These are phyloP conservation scores for Canavalia gladiata DNA, from an alignment of 306 rosid species.

Conservation along the genomic window DNA sequence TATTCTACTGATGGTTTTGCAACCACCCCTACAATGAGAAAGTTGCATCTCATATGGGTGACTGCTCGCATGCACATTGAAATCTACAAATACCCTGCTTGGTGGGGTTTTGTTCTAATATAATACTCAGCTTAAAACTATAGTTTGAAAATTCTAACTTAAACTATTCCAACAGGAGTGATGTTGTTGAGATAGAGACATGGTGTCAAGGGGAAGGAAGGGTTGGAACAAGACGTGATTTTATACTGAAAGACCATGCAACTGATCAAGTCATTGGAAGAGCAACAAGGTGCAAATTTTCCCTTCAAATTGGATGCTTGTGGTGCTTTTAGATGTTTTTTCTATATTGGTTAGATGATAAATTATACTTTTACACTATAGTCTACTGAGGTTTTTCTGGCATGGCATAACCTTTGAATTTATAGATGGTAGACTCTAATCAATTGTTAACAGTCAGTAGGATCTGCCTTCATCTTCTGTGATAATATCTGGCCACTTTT, in stretches of 20 bases:
- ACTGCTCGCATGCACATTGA: conserved; percentile 99
- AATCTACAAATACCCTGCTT: conserved; percentile 95
- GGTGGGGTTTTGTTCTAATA: conserved; percentile 61
- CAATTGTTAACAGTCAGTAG: neutral
- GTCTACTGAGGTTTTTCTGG: conserved; percentile 27
- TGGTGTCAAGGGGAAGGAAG: conserved; percentile 96
- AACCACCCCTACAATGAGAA: conserved; percentile 94
- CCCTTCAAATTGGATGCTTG: conserved; percentile 23
- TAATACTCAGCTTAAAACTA: neutral
- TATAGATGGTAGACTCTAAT: neutral
- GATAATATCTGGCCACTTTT: neutral
- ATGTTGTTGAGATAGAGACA: conserved; percentile 95
- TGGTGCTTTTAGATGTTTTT: neutral
- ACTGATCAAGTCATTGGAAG: conserved; percentile 87
- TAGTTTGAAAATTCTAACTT: conserved; percentile 37
- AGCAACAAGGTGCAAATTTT: conserved; percentile 79
- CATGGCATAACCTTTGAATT: neutral
- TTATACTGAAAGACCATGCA: conserved; percentile 81
- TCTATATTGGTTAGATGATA: neutral
- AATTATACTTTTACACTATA: neutral
- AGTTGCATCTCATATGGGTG: conserved; percentile 95
- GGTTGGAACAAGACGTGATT: conserved; percentile 95
- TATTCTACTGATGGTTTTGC: conserved; percentile 96
- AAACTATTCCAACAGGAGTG: conserved; percentile 73
- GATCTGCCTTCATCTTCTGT: conserved; percentile 22